phyloP scores from a whole-genome alignment of 2,329 filamentous ascomycete species.

The Colletotrichum melonis region DNA sequence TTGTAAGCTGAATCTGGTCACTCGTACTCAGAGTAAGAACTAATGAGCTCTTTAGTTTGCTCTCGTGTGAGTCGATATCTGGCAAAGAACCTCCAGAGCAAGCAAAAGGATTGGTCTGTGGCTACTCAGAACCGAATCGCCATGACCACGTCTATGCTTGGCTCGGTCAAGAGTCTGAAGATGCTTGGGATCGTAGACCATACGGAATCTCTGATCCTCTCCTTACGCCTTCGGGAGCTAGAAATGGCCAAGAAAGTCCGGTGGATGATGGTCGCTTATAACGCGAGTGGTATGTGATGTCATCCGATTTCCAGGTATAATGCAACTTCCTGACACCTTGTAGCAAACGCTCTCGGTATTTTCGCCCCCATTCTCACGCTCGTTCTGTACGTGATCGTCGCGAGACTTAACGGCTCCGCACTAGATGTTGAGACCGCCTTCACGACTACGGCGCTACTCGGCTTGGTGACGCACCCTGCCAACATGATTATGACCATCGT shows the following conservation, averaged over 20 bases:
- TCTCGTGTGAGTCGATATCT: slow-evolving; percentile 17
- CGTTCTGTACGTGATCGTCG: background rate
- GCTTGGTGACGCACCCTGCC: slow-evolving; percentile 36
- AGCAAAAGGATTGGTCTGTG: slow-evolving; percentile 17
- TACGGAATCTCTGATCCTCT: slow-evolving; percentile 45
- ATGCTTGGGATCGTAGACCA: slow-evolving; percentile 48
- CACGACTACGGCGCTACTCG: slow-evolving; percentile 39
- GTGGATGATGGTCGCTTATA: slow-evolving; percentile 34
- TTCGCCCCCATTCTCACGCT: slow-evolving; percentile 25
- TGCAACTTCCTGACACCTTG: background rate
- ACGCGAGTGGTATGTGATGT: slow-evolving; percentile 11
- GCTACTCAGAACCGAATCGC: slow-evolving; percentile 43
- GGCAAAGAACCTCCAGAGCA: slow-evolving; percentile 7
- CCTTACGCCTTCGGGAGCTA: slow-evolving; percentile 46
- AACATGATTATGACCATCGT: slow-evolving; percentile 31
- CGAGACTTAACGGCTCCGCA: background rate
- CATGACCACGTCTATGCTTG: slow-evolving; percentile 43
- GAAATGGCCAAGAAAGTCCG: slow-evolving; percentile 17
- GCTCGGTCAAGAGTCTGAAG: slow-evolving; percentile 49
- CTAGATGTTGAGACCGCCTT: slow-evolving; percentile 32
- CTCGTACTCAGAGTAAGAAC: no score
- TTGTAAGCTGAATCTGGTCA: slow-evolving; percentile 34
- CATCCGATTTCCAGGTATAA: background rate
- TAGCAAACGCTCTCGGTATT: slow-evolving; percentile 36
- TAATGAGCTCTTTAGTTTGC: background rate